Conservation (phyloP, 768 basidiomycete genomes). For the Podaxis pistillaris region DNA sequence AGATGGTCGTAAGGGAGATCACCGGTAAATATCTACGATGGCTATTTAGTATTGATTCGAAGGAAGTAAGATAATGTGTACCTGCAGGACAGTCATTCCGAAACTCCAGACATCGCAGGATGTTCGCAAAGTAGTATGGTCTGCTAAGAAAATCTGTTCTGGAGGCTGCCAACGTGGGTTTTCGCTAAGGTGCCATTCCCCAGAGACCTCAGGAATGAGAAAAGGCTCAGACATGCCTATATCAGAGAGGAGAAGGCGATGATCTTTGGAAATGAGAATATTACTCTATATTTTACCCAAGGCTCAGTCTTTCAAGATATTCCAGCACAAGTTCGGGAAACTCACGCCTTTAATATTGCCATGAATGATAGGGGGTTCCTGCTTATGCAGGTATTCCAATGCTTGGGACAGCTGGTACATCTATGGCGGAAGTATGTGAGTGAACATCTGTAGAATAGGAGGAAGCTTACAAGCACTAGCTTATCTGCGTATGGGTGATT, state of each 20-base stretch:
- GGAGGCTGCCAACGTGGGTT: slow-evolving; percentile 4
- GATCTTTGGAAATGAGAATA: slow-evolving; percentile 5
- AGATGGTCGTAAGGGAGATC: not conserved
- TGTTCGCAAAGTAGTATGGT: not conserved
- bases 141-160: not conserved
- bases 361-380: slow-evolving; percentile 11
- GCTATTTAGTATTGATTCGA: not conserved
- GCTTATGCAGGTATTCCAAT: slow-evolving; percentile 6
- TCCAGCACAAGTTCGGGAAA: not conserved
- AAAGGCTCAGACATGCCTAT: slow-evolving; percentile 1
- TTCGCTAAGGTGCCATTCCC: not conserved
- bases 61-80: not conserved
- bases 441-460: not conserved
- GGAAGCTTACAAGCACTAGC: slow-evolving; percentile 13
- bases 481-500: slow-evolving; percentile 8
- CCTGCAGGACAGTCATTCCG: slow-evolving; percentile 11
- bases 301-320: not conserved
- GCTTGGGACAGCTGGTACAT: not conserved
- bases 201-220: not conserved
- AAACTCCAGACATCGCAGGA: slow-evolving; percentile 14
- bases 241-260: slow-evolving; percentile 5
- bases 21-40: not conserved
- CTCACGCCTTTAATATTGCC: slow-evolving; percentile 9
- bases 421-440: not conserved
- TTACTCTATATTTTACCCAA: not conserved